Base-by-base conservation (phyloP, 495 filamentous ascomycete genomes). In the Aspergillus homomorphus region DNA sequence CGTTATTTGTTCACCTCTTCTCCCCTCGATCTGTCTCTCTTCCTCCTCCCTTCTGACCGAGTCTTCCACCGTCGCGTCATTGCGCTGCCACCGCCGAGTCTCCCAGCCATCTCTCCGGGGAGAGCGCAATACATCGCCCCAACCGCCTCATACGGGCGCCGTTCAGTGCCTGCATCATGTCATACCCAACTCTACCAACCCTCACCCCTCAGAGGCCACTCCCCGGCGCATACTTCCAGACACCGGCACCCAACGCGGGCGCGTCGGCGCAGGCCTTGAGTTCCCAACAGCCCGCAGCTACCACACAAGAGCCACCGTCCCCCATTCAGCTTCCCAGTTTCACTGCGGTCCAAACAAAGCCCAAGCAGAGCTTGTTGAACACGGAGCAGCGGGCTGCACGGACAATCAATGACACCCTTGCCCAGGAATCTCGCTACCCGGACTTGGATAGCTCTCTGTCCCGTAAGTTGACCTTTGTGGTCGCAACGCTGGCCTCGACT, bases 391-490 rank as follows among this genome's bases (percentile, higher is more conserved):
- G 91, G 64, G 94, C 89, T 8, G 88, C 91, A 44, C 77, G 79
- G 38, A 92, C 87, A n/a, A 84, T 99, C 66, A 94, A 93, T 75
- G 82, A 88, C 62, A 84, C 85, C 15, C 73, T 98, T 22, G 70
- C 76, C 30, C 78, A 80, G 53, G 95, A 98, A 67, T 80, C 84
- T 63, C 85, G 86, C 65, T 98, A 90, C 68, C 92, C 92, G 9
- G 90, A 95, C 60, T 77, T 99, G 5, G 94, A 98, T 72, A 88
- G 82, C 63, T 96, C 96, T 72, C 80, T 95, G 62, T 86, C 84
- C 68, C 92, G 92, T 97, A 80, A 80, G 89, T 85, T 41, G 41
- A 56, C n/a, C 9, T 16, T 10, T 26, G n/a, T 30, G 46, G 22
- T 49, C 5, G 16, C 12, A 49, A 9, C 21, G 24, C 16, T 28